Evolutionary conservation across 2,329 filamentous ascomycete genomes (phyloP), one percentile per base, ranked within the genome.

Genomic region (Aspergillus pseudoviridinutans): DNA sequence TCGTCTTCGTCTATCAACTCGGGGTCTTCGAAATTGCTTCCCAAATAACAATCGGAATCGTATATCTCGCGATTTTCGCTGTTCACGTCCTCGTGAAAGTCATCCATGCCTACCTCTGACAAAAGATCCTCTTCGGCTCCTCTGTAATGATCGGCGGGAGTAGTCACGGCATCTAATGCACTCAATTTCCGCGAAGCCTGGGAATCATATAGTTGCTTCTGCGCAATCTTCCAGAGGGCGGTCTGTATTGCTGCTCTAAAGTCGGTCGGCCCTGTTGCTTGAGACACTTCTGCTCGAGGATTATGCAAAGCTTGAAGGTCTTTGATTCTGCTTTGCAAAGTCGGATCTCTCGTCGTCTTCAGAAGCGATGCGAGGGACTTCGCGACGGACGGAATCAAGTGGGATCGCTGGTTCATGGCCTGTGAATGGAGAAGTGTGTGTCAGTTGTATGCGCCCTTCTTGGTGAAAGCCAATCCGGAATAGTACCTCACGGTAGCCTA

Each of bases 371-470:
- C 57, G 27, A 77, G 59, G 5, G 74, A 70, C 58, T 72, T 75
- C 1, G 68, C 63, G 17, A 76, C 66, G 4, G 68, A 66, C 1
- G 72, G 67, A 3, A 76, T 69, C 7, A 74, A 67, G 6, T 64
- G 63, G 9, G 66, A 67, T 35, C 75, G 66, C 59, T 76, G 71
- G 38, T 65, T 68, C 57, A 76, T 70, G 35, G 66, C 69, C 75
- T 77, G 42, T 50, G 41, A 12, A 17, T 14, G 5, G 14, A 17
- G 20, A 44, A 20, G 35, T 14, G 47, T 52, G 12, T 60, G 49
- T 50, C 20, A 44, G 42, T 24, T 49, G 3, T 49, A 25, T n/a
- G 10, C 7, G 7, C 20, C 4, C 32, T n/a, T 25, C 20, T 46
- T 3, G 24, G 17, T 8, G 28, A 20, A 6, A 4, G 10, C 4